phyloP scores from a whole-genome alignment of 176 grass and related monocot species.

The Alopecurus myosuroides region DNA sequence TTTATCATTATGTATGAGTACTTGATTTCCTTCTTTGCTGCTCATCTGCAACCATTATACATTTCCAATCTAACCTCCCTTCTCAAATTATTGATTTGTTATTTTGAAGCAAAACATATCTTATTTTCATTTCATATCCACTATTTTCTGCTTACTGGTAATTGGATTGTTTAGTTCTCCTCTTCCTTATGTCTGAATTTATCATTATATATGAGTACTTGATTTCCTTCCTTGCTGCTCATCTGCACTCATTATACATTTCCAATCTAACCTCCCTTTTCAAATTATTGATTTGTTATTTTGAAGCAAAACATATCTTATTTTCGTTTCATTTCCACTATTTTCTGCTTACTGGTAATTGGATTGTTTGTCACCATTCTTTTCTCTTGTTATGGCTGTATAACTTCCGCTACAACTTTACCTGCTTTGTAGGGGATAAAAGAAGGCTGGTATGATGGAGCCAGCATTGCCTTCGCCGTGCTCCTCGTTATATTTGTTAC shows the following conservation, averaged over 20 bases:
- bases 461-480: slow-evolving; percentile 90
- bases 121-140: background rate
- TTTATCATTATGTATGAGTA: background rate
- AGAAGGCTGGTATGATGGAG: slow-evolving; percentile 98
- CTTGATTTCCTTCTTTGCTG: background rate
- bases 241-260: background rate
- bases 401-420: background rate
- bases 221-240: background rate
- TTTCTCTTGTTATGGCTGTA: background rate
- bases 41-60: background rate
- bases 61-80: background rate
- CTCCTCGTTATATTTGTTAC: slow-evolving; percentile 89
- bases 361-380: background rate
- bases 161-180: slow-evolving; percentile 1
- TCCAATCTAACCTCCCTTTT: background rate
- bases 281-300: background rate
- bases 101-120: background rate
- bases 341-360: slow-evolving; percentile 3
- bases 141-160: too few relatives aligned
- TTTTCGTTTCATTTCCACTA: background rate
- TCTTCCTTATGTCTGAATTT: background rate
- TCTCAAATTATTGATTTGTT: background rate
- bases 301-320: background rate
- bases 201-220: background rate
- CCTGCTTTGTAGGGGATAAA: slow-evolving; percentile 63